Conservation (phyloP, 129 eudicot genomes). For the Pseudognaphalium luteoalbum region DNA sequence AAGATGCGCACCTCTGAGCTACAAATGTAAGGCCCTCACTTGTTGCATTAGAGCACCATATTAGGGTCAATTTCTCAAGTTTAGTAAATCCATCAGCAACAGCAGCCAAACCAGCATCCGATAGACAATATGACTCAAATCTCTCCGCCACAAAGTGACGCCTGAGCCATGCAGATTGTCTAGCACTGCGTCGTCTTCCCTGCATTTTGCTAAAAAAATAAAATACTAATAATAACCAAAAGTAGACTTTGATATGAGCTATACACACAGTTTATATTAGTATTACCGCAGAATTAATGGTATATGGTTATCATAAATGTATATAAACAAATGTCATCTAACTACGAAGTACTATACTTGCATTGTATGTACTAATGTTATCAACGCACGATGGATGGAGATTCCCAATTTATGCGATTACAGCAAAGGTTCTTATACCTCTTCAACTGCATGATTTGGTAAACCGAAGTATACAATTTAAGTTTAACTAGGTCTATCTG, state of each 20-base stretch:
- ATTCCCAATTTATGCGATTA: not conserved
- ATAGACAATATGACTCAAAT: constrained; percentile 10
- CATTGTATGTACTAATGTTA: not conserved
- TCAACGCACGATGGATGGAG: not conserved
- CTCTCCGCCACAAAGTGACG: constrained; percentile 1
- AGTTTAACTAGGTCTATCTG: not conserved
- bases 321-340: not conserved
- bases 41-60: constrained; percentile 18
- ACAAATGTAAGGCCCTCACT: constrained; percentile 7
- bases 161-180: constrained; percentile 13
- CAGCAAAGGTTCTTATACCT: not conserved
- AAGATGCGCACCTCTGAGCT: constrained; percentile 1
- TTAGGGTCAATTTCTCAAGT: constrained; percentile 14
- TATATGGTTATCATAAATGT: not conserved
- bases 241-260: not conserved
- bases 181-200: constrained; percentile 5
- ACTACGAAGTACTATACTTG: not conserved
- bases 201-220: not conserved
- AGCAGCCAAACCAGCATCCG: constrained; percentile 17
- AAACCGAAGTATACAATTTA: not conserved
- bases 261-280: not conserved
- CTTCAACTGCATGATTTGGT: not conserved
- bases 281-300: no score
- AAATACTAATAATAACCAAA: not conserved
- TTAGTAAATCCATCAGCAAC: constrained; percentile 10